Conservation (phyloP, 2,329 filamentous ascomycete genomes). For the Fusarium pseudonygamai region DNA sequence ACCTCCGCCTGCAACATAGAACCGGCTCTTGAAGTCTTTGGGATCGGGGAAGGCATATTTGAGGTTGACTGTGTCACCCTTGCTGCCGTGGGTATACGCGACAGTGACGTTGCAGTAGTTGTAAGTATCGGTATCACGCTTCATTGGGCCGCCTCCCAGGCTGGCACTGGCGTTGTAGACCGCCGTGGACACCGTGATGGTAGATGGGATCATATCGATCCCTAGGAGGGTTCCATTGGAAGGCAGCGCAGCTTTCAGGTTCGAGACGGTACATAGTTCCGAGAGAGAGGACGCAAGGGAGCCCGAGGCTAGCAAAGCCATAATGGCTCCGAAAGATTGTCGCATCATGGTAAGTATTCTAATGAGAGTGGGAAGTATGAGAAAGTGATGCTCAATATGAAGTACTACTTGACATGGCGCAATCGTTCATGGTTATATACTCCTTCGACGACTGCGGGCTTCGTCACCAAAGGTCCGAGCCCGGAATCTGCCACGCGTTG, state of each 20-base stretch:
- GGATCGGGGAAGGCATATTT: constrained; percentile 4
- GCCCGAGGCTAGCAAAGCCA: not conserved
- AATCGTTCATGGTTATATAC: not conserved
- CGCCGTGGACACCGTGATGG: not conserved
- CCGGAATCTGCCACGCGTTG: not conserved
- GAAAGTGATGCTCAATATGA: not conserved
- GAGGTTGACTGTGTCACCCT: not conserved
- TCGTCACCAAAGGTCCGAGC: not conserved
- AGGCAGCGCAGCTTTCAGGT: not conserved
- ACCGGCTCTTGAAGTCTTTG: not conserved
- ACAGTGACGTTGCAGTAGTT: constrained; percentile 5
- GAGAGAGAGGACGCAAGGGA: not conserved
- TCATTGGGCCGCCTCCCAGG: not conserved
- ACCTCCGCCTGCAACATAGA: constrained; percentile 3
- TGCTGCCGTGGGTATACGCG: not conserved
- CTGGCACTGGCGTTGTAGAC: not conserved
- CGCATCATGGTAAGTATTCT: not conserved
- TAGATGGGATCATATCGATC: not conserved
- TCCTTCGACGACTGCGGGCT: not conserved
- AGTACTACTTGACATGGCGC: not conserved
- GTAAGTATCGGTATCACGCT: not conserved
- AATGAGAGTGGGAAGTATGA: not conserved
- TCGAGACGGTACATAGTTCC: not conserved
- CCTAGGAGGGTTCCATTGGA: not conserved
- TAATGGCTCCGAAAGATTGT: not conserved